Evolutionary conservation across 208 protist species (phyloP).

Genomic region (Porcisia deanei): DNA sequence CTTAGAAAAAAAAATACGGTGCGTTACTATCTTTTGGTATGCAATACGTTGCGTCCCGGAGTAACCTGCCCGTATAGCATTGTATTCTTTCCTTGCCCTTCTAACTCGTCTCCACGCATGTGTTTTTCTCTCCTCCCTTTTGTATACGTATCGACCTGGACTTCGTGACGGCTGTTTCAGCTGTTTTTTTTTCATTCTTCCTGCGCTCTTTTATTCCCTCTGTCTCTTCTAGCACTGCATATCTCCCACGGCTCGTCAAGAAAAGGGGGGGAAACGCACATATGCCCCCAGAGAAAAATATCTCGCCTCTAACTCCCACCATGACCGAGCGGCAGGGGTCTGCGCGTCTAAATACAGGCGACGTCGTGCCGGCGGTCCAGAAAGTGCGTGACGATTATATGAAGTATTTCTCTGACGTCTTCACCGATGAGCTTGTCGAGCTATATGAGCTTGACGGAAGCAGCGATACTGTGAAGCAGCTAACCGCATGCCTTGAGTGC

Average conservation of each 20-base stretch:
- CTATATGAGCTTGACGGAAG: conserved; percentile 84
- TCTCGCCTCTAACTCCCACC: not conserved
- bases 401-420: conserved; percentile 83
- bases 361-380: conserved; percentile 39
- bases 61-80: not conserved
- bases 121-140: no score
- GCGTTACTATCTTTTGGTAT: not conserved
- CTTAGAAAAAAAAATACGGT: not conserved
- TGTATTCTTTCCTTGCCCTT: not conserved
- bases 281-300: not conserved
- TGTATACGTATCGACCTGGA: not conserved
- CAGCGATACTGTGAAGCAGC: conserved; percentile 71
- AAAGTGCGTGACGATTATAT: conserved; percentile 82
- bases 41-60: not conserved
- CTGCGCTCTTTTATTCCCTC: not conserved
- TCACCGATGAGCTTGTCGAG: conserved; percentile 79
- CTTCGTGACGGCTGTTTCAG: not conserved
- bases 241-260: not conserved
- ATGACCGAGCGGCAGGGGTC: conserved; percentile 1
- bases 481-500: conserved; percentile 81
- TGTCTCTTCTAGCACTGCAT: no score
- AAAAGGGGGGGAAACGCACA: not conserved
- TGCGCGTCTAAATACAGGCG: not conserved
- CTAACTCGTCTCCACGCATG: no score
- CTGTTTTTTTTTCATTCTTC: not conserved